Evolutionary conservation across 1,139 yeast species (phyloP).

Genomic region (Sugiyamaella novakii): DNA sequence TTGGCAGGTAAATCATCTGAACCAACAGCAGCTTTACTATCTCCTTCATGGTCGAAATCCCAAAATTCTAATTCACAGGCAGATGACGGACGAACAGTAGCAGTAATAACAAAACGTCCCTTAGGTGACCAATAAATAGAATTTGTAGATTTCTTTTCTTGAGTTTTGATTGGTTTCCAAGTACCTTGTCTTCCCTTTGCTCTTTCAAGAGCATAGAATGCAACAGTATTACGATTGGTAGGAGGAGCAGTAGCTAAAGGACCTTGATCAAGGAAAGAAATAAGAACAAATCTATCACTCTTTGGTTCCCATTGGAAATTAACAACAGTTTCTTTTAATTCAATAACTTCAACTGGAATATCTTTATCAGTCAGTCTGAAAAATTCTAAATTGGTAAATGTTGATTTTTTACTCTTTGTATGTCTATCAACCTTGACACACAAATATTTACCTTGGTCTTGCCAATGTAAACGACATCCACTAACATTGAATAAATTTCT

Average conservation of each 20-base stretch:
- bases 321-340: slow-evolving; percentile 83
- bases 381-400: slow-evolving; percentile 90
- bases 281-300: slow-evolving; percentile 80
- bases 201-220: slow-evolving; percentile 83
- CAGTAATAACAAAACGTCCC: slow-evolving; percentile 85
- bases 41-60: slow-evolving; percentile 84
- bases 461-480: slow-evolving; percentile 94
- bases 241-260: slow-evolving; percentile 53
- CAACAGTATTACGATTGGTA: slow-evolving; percentile 67
- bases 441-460: slow-evolving; percentile 76
- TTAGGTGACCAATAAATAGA: slow-evolving; percentile 87
- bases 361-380: slow-evolving; percentile 86
- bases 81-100: slow-evolving; percentile 65
- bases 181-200: slow-evolving; percentile 51
- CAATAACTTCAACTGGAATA: slow-evolving; percentile 92
- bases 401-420: slow-evolving; percentile 90
- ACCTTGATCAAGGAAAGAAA: slow-evolving; percentile 51
- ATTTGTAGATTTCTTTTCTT: slow-evolving; percentile 69
- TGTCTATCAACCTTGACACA: slow-evolving; percentile 97
- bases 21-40: slow-evolving; percentile 45
- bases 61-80: slow-evolving; percentile 70
- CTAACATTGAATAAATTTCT: slow-evolving; percentile 93
- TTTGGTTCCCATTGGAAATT: slow-evolving; percentile 97
- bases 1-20: slow-evolving; percentile 56
- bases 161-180: slow-evolving; percentile 59